Evolutionary conservation across 441 rosid genomes (phyloP).

Genomic region (Croton setiger): DNA sequence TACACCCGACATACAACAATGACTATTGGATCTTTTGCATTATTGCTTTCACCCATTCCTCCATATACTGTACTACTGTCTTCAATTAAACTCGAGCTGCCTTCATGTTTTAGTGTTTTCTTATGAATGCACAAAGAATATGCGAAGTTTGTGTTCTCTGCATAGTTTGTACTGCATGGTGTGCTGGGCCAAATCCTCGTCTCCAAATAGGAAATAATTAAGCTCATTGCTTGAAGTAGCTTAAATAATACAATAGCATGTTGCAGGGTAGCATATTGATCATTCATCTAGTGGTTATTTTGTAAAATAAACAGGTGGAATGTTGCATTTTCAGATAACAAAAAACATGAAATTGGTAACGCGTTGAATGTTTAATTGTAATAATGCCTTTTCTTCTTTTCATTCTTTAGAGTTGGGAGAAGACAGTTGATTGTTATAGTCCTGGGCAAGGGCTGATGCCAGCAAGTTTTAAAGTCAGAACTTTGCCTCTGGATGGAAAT

Average conservation of each 20-base stretch:
- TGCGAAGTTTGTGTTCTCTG: background rate
- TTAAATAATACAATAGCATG: background rate
- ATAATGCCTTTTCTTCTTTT: slow-evolving; percentile 22
- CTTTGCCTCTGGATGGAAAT: slow-evolving; percentile 56
- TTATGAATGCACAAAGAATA: background rate
- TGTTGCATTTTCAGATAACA: background rate
- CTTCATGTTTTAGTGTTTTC: background rate
- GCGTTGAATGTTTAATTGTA: background rate
- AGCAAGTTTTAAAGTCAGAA: slow-evolving; percentile 89
- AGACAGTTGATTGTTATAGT: slow-evolving; percentile 94
- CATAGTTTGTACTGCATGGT: background rate
- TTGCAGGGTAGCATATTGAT: background rate
- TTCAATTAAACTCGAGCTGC: background rate
- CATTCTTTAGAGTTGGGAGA: slow-evolving; percentile 85
- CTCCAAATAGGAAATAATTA: background rate
- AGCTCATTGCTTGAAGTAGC: background rate
- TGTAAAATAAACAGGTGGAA: background rate
- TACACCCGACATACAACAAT: background rate
- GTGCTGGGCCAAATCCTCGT: background rate
- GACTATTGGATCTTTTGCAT: background rate
- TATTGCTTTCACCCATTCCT: background rate
- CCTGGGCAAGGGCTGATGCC: slow-evolving; percentile 98
- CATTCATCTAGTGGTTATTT: background rate
- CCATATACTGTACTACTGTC: background rate
- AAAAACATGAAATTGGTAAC: too few species aligned